Evolutionary conservation across 1,284 basidiomycete genomes (phyloP).

Genomic region (Phellinidium pouzarii): DNA sequence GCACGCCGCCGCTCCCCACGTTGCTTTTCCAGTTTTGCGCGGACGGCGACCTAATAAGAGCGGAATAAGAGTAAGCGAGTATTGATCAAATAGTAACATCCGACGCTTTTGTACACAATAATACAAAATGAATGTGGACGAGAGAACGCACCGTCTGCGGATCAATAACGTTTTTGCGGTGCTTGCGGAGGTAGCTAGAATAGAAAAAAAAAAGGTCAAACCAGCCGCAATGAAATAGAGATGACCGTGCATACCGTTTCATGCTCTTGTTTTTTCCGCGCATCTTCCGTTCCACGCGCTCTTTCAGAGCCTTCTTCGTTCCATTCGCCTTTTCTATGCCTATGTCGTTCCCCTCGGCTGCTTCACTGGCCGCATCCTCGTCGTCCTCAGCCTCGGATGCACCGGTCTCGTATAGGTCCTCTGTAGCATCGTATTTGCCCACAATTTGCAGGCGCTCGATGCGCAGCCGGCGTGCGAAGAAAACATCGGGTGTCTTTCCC

Average conservation of each 20-base stretch:
- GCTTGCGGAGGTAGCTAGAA: slow-evolving; percentile 71
- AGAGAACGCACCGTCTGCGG: slow-evolving; percentile 60
- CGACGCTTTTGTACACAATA: too few relatives aligned
- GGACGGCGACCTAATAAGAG: slow-evolving; percentile 61
- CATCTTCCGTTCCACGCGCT: slow-evolving; percentile 76
- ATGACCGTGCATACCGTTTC: slow-evolving; percentile 56
- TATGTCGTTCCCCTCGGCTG: slow-evolving; percentile 8
- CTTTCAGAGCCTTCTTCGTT: slow-evolving; percentile 34
- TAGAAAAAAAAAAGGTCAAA: neutral
- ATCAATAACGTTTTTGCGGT: slow-evolving; percentile 90
- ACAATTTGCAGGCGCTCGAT: slow-evolving; percentile 64
- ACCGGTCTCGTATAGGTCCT: slow-evolving; percentile 34
- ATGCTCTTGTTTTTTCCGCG: slow-evolving; percentile 79
- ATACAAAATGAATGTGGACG: neutral
- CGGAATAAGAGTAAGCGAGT: slow-evolving; percentile 8
- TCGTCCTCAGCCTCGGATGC: slow-evolving; percentile 22
- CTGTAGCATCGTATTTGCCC: slow-evolving; percentile 69
- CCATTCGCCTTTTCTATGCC: slow-evolving; percentile 24
- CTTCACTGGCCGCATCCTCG: slow-evolving; percentile 19
- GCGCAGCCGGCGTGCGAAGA: slow-evolving; percentile 68
- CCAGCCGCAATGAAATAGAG: neutral
- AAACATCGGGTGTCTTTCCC: slow-evolving; percentile 40
- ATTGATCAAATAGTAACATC: slow-evolving; percentile 3
- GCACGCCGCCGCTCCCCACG: slow-evolving; percentile 44
- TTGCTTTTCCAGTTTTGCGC: slow-evolving; percentile 62